Conservation (phyloP, 2,329 filamentous ascomycete species). For the Fusarium chuoi region DNA sequence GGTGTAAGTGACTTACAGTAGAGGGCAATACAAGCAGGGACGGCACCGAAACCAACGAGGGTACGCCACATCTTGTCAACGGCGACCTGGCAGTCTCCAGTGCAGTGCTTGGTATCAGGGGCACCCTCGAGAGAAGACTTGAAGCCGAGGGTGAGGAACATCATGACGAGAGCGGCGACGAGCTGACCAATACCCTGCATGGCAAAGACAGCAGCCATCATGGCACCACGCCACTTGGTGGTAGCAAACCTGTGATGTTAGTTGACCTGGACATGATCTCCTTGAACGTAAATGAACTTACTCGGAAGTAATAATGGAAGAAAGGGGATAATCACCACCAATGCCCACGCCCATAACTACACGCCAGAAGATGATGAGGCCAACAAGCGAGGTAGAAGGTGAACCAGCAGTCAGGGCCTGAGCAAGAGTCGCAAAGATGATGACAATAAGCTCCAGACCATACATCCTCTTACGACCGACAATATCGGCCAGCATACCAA, state of each 20-base stretch:
- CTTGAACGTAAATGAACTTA: slow-evolving; percentile 48
- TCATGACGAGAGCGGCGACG: slow-evolving; percentile 76
- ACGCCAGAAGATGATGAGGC: slow-evolving; percentile 82
- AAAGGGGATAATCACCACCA: slow-evolving; percentile 77
- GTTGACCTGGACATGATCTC: not conserved
- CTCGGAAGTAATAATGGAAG: slow-evolving; percentile 86
- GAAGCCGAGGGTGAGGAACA: slow-evolving; percentile 79
- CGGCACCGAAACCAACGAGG: slow-evolving; percentile 82
- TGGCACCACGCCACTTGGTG: slow-evolving; percentile 85
- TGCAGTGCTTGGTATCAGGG: slow-evolving; percentile 64
- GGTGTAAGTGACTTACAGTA: slow-evolving; percentile 63
- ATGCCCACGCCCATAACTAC: slow-evolving; percentile 70
- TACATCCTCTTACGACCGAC: slow-evolving; percentile 79
- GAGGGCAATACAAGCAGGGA: slow-evolving; percentile 82
- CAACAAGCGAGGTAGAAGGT: slow-evolving; percentile 69
- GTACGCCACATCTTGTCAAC: slow-evolving; percentile 91
- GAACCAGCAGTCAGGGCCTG: slow-evolving; percentile 75
- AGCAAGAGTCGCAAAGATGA: slow-evolving; percentile 81
- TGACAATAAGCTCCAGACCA: slow-evolving; percentile 81
- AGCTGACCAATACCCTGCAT: slow-evolving; percentile 90
- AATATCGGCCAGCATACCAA: slow-evolving; percentile 81
- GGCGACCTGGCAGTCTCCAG: slow-evolving; percentile 49
- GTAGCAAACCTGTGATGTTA: slow-evolving; percentile 68
- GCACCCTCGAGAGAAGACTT: slow-evolving; percentile 68
- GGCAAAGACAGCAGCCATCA: slow-evolving; percentile 88